phyloP scores from a whole-genome alignment of 805 yeast genomes.

The Debaryomyces castellii region DNA sequence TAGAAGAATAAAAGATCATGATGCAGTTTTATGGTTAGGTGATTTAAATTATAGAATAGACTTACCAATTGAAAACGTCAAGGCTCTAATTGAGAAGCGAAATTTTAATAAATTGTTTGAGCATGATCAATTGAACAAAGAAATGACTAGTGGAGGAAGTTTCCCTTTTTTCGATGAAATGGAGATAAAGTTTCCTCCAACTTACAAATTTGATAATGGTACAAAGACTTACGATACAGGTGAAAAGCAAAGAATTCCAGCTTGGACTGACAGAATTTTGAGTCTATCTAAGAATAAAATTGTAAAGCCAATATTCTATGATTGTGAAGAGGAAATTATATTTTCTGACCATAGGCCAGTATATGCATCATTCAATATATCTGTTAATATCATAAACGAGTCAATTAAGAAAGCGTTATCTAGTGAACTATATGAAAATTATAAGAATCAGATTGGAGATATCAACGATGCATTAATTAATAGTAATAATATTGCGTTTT shows the following conservation, averaged over 20 bases:
- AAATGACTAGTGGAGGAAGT: slow-evolving; percentile 67
- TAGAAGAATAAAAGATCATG: slow-evolving; percentile 62
- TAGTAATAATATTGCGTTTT: slow-evolving; percentile 22
- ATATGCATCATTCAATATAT: slow-evolving; percentile 64
- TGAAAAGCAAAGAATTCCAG: slow-evolving; percentile 89
- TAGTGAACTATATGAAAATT: slow-evolving; percentile 55
- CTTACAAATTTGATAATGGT: slow-evolving; percentile 89
- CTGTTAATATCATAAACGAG: slow-evolving; percentile 66
- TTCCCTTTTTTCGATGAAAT: slow-evolving; percentile 77
- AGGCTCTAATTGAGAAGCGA: slow-evolving; percentile 47
- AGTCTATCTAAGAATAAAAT: slow-evolving; percentile 55
- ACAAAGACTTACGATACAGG: slow-evolving; percentile 80
- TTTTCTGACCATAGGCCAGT: slow-evolving; percentile 95
- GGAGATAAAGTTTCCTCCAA: slow-evolving; percentile 77
- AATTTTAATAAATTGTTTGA: slow-evolving; percentile 54
- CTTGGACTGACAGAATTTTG: slow-evolving; percentile 93
- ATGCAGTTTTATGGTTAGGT: slow-evolving; percentile 89
- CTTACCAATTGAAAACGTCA: slow-evolving; percentile 71
- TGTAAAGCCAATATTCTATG: slow-evolving; percentile 60
- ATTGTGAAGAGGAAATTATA: slow-evolving; percentile 51
- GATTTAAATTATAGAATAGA: slow-evolving; percentile 85
- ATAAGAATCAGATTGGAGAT: slow-evolving; percentile 48
- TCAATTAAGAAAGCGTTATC: slow-evolving; percentile 53
- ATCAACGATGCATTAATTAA: slow-evolving; percentile 34
- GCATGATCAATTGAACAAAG: slow-evolving; percentile 76